phyloP scores from a whole-genome alignment of 805 yeast species.

The Ascoidea tarda region DNA sequence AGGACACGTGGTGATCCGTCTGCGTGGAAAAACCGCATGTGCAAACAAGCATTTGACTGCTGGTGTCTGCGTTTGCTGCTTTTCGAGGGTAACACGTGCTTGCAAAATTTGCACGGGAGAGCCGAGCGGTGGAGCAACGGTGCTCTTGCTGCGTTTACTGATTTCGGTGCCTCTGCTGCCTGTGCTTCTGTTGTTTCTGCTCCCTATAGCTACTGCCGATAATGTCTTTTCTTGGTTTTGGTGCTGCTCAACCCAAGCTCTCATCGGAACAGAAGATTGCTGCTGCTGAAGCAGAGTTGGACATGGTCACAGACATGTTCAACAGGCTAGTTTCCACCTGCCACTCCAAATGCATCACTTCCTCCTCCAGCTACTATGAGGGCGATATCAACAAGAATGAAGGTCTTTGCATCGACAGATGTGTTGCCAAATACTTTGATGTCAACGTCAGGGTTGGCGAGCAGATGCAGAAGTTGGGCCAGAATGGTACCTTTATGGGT shows the following conservation, averaged over 20 bases:
- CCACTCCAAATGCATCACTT: constrained; percentile 68
- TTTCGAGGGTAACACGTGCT: too few relatives aligned
- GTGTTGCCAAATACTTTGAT: constrained; percentile 90
- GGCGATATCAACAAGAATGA: constrained; percentile 70
- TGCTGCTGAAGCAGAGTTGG: constrained; percentile 95
- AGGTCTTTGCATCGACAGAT: constrained; percentile 82
- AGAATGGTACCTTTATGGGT: too few relatives aligned
- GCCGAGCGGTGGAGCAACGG: too few relatives aligned
- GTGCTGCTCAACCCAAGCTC: constrained; percentile 60
- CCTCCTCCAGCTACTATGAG: constrained; percentile 39
- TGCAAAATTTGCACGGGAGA: too few relatives aligned
- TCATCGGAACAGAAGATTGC: constrained; percentile 62
- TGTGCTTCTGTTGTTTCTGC: too few relatives aligned
- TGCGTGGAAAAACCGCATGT: too few relatives aligned
- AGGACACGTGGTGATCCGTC: too few relatives aligned
- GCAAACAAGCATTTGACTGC: too few relatives aligned
- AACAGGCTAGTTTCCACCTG: constrained; percentile 83
- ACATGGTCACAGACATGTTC: constrained; percentile 96
- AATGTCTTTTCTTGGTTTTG: constrained; percentile 68
- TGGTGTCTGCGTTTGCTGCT: too few relatives aligned
- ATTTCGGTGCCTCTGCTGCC: too few relatives aligned
- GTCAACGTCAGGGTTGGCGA: constrained; percentile 93
- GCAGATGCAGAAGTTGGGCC: constrained; percentile 38
- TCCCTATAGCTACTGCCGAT: not conserved
- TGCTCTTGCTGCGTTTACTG: too few relatives aligned